These are phyloP conservation scores for Chloroidium sp. DNA, from an alignment of 163 green algal genomes.

Conservation along the genomic window DNA sequence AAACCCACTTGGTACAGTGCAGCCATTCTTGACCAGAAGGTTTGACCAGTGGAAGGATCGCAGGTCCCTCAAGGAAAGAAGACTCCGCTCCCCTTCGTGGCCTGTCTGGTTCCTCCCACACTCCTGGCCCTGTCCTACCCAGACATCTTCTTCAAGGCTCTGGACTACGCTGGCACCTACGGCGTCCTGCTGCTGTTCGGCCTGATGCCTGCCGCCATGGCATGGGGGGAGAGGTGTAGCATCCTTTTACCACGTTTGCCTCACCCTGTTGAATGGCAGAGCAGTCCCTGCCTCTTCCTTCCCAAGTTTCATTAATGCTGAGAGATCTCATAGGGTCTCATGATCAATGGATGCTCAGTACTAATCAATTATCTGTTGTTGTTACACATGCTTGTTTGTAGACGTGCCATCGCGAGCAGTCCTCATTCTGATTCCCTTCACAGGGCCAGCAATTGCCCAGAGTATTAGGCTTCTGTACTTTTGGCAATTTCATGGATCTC, in stretches of 20 bases:
- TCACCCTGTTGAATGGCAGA: background rate
- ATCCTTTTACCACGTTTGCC: background rate
- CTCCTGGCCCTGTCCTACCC: constrained; percentile 18
- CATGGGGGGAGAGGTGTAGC: constrained; percentile 20
- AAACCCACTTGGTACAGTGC: no score
- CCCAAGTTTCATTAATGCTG: no score
- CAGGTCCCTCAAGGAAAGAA: constrained; percentile 5
- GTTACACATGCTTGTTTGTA: no score
- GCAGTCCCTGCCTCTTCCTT: background rate
- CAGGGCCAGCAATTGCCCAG: no score
- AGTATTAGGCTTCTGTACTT: no score
- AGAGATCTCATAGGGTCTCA: no score
- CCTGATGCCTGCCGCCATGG: constrained; percentile 24
- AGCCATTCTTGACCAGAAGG: no score
- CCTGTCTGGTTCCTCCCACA: constrained; percentile 33
- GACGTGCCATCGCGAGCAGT: no score
- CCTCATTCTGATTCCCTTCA: no score
- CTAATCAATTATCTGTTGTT: no score
- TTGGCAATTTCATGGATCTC: no score
- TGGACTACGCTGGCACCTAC: constrained; percentile 24
- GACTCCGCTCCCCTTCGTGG: constrained; percentile 26
- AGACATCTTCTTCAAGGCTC: constrained; percentile 21
- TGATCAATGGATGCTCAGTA: no score
- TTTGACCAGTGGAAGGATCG: background rate
- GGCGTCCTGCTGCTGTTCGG: constrained; percentile 31